These are phyloP conservation scores for Calonectria hongkongensis DNA, from an alignment of 2,329 filamentous ascomycete genomes.

Conservation along the genomic window DNA sequence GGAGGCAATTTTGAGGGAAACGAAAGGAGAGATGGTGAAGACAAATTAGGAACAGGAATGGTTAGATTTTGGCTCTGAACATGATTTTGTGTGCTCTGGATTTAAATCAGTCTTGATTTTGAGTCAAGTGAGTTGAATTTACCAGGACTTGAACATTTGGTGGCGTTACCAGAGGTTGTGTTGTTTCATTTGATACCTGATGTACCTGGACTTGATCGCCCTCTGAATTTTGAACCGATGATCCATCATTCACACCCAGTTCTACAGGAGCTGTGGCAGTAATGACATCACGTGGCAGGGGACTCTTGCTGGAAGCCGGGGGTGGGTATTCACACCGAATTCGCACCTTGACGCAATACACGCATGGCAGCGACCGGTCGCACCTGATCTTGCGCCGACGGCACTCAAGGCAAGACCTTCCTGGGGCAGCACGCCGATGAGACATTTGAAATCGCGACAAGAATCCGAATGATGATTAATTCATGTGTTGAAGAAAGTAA, in stretches of 20 bases:
- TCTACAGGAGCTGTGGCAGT: too few relatives aligned
- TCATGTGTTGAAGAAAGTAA: not conserved
- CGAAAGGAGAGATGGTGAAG: not conserved
- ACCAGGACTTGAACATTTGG: not conserved
- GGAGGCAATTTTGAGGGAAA: not conserved
- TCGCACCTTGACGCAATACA: constrained; percentile 39
- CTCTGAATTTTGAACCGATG: not conserved
- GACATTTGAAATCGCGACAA: constrained; percentile 28
- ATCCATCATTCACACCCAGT: not conserved
- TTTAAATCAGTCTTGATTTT: not conserved
- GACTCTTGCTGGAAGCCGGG: not conserved
- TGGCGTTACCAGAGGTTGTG: accelerated
- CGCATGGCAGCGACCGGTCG: constrained; percentile 41
- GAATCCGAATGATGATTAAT: not conserved
- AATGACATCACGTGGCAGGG: not conserved
- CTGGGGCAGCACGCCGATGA: constrained; percentile 32
- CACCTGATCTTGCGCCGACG: constrained; percentile 47
- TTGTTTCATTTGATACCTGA: accelerated
- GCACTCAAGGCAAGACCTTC: constrained; percentile 42
- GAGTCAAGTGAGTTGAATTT: too few relatives aligned
- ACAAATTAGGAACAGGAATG: not conserved
- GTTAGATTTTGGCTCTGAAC: not conserved
- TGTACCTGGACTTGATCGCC: not conserved
- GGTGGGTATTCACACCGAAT: constrained; percentile 41
- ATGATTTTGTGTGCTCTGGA: constrained; percentile 3